These are phyloP conservation scores for Thelonectria blattea DNA, from an alignment of 2,329 filamentous ascomycete genomes.

Conservation along the genomic window DNA sequence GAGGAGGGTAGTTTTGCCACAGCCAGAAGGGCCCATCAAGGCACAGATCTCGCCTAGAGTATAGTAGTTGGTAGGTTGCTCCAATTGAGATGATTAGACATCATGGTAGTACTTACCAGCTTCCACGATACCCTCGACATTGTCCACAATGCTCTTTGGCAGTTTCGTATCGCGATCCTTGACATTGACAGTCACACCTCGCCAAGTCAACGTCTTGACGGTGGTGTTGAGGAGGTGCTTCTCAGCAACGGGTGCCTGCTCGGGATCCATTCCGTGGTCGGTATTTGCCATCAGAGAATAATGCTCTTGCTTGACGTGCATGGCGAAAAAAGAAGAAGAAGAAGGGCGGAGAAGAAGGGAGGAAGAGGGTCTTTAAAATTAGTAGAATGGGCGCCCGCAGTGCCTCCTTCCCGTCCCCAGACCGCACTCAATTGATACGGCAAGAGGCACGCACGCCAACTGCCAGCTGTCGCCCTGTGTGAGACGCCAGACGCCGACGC, in stretches of 20 bases:
- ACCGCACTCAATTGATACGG: not conserved
- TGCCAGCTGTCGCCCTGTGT: too few species aligned
- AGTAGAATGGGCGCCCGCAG: not conserved
- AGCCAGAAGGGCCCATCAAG: constrained; percentile 77
- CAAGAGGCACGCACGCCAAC: too few species aligned
- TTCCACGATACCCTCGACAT: constrained; percentile 67
- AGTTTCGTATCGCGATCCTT: constrained; percentile 72
- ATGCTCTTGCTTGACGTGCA: not conserved
- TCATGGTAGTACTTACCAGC: constrained; percentile 54
- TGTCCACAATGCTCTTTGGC: constrained; percentile 66
- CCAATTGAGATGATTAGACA: not conserved
- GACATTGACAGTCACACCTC: constrained; percentile 70
- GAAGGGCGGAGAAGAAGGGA: not conserved
- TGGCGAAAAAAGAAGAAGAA: not conserved
- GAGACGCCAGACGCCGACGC: too few species aligned
- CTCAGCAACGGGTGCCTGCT: constrained; percentile 39
- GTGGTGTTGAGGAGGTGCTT: constrained; percentile 67
- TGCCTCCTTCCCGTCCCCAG: not conserved
- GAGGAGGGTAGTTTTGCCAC: constrained; percentile 84
- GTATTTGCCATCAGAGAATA: constrained; percentile 9
- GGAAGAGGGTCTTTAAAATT: not conserved
- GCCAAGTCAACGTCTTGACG: constrained; percentile 71
- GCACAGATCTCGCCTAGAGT: constrained; percentile 71
- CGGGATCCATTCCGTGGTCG: constrained; percentile 31
- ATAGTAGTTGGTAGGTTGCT: not conserved